phyloP scores from a whole-genome alignment of 108 stramenopile species.

The Conticribra guillardii region DNA sequence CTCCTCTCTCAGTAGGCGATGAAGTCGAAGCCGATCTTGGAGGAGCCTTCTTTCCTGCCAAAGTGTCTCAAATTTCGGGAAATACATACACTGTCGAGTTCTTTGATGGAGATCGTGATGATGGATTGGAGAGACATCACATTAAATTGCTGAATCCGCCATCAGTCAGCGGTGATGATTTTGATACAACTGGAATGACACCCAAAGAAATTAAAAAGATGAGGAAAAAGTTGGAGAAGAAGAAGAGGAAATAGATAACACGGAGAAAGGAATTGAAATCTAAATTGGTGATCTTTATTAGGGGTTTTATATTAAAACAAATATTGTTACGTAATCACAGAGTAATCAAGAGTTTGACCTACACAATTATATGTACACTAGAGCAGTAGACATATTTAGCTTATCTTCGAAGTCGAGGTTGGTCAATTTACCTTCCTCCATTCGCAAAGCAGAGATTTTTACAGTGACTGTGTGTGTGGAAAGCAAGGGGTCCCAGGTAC shows the following conservation, averaged over 20 bases:
- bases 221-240: constrained; percentile 80
- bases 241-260: constrained; percentile 17
- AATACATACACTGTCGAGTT: constrained; percentile 71
- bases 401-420: too few relatives aligned
- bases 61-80: constrained; percentile 57
- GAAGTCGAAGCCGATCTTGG: constrained; percentile 86
- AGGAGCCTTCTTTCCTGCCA: constrained; percentile 82
- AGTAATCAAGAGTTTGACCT: too few relatives aligned
- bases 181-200: constrained; percentile 73
- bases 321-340: too few relatives aligned
- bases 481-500: too few relatives aligned
- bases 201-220: constrained; percentile 81
- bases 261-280: not conserved
- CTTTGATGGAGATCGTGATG: constrained; percentile 82
- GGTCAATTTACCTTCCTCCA: too few relatives aligned
- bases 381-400: too few relatives aligned
- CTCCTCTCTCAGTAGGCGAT: constrained; percentile 71
- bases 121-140: constrained; percentile 60
- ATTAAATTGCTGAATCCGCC: constrained; percentile 75
- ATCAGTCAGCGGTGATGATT: constrained; percentile 32
- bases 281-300: too few relatives aligned
- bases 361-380: too few relatives aligned
- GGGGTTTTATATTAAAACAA: too few relatives aligned
- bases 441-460: too few relatives aligned
- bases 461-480: too few relatives aligned